Conservation (phyloP, 2,329 filamentous ascomycete species). For the Aspergillus transmontanensis region DNA sequence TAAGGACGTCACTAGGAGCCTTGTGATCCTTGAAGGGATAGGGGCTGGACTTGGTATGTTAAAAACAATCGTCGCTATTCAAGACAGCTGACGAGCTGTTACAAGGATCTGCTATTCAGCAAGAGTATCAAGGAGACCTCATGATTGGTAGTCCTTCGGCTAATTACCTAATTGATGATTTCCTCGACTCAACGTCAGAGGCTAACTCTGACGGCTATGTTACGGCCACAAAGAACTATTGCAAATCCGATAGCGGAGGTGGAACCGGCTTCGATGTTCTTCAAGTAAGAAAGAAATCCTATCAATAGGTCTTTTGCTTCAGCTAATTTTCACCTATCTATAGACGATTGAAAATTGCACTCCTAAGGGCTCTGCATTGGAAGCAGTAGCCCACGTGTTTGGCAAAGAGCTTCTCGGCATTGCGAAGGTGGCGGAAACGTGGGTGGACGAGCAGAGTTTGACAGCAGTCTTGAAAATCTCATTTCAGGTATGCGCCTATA, state of each 20-base stretch:
- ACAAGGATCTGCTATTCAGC: conserved; percentile 14
- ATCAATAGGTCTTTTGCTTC: background rate
- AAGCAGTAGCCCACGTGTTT: conserved; percentile 11
- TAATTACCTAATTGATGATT: conserved; percentile 9
- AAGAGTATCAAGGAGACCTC: conserved; percentile 12
- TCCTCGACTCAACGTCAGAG: conserved; percentile 7
- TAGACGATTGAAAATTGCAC: conserved; percentile 28
- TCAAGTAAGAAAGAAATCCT: conserved; percentile 7
- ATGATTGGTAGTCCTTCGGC: conserved; percentile 2
- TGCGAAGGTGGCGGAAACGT: conserved; percentile 37
- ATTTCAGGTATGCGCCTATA: conserved; percentile 36
- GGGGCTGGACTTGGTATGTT: conserved; percentile 62
- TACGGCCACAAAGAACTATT: conserved; percentile 10
- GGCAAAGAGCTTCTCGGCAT: conserved; percentile 34
- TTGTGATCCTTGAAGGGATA: conserved; percentile 57
- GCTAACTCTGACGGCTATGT: background rate
- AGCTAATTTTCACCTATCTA: background rate
- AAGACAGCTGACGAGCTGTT: background rate
- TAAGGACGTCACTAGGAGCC: conserved; percentile 29
- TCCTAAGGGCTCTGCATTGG: conserved; percentile 21
- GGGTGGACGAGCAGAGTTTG: conserved; percentile 28
- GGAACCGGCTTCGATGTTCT: background rate
- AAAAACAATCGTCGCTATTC: conserved; percentile 39
- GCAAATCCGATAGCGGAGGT: conserved; percentile 4
- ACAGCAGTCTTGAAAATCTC: conserved; percentile 27